Percentiles rank a stretch among this genome's conserved stretches.
phyloP scores from a whole-genome alignment of 2,329 filamentous ascomycete species.

The Plenodomus biglobosus region DNA sequence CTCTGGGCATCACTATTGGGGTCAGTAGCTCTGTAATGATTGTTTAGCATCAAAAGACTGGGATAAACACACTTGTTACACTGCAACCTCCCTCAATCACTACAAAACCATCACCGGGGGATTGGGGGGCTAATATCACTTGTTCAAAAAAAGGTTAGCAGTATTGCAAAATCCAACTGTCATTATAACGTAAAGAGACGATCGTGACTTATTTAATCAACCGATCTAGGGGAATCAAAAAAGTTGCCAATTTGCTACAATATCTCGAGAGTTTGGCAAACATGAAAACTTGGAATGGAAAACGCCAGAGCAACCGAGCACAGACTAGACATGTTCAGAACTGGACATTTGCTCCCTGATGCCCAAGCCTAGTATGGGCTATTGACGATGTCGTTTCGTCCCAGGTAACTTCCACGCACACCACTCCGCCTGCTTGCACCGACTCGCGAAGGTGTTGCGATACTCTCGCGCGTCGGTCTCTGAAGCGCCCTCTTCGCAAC shows the following conservation, averaged over 20 bases:
- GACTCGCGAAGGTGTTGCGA: slow-evolving; percentile 63
- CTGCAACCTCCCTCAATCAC: no score
- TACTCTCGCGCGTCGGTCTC: slow-evolving; percentile 89
- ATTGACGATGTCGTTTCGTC: slow-evolving; percentile 82
- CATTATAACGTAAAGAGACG: background rate
- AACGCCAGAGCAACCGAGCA: background rate
- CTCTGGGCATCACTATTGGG: no score
- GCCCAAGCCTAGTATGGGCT: slow-evolving; percentile 57
- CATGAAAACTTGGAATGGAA: background rate
- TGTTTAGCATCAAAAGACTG: no score
- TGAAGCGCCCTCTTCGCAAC: slow-evolving; percentile 82
- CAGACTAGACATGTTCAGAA: no score
- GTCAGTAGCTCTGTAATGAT: no score
- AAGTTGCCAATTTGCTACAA: background rate
- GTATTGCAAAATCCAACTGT: background rate
- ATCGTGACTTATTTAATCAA: background rate
- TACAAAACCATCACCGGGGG: no score
- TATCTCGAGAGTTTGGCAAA: background rate
- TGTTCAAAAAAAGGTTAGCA: background rate
- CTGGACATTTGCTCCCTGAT: background rate
- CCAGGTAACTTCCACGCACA: slow-evolving; percentile 67
- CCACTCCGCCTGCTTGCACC: slow-evolving; percentile 42
- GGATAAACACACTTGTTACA: no score
- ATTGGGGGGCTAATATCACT: no score
- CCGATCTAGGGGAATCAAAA: background rate